Base-by-base conservation (phyloP, 768 basidiomycete genomes). In the Tricholomella constricta region DNA sequence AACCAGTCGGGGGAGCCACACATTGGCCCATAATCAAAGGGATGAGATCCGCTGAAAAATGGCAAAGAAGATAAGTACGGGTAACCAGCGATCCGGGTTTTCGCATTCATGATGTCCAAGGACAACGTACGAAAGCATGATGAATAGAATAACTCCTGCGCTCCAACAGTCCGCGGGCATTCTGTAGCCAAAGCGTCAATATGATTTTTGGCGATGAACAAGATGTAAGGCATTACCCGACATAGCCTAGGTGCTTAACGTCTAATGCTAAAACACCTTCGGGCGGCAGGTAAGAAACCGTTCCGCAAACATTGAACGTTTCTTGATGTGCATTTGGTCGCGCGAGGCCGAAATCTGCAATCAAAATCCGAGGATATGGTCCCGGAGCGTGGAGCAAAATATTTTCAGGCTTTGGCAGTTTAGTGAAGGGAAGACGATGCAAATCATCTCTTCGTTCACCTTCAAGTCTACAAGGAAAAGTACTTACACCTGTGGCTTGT, bases 161-260 rank as follows among this genome's bases (percentile, higher is more conserved):
- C 91, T 91, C 91, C 91, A 94, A 62, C 91, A 93, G 67, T 94
- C 91, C 2, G 90, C 80, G n/a, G 90, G 88, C 86, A 92, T 87
- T 17, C 89, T 89, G 69, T 35, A 35, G 11, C 17, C 41, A 12
- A 55, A 20, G 56, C 6, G 40, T 32, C 45, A 29, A 15, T 36
- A 26, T 23, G 31, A 2, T 7, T 11, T 38, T 35, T 37, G 25
- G 15, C 38, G 7, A 17, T 17, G n/a, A 27, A 48, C 38, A 19
- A 17, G 31, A 34, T 17, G 42, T 25, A 58, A 45, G 11, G 26
- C 17, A 42, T 32, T 62, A 79, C 81, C 80, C 80, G 25, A 77
- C 69, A 59, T 91, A 91, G 45, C 87, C 83, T 37, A 89, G 68
- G 52, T 89, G 76, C 59, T 85, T 86, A 58, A 87, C 76, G 59